Percentiles rank a stretch among this genome's conserved stretches.
Conservation (phyloP, 805 yeast species). For the Wickerhamomyces queroliae region DNA sequence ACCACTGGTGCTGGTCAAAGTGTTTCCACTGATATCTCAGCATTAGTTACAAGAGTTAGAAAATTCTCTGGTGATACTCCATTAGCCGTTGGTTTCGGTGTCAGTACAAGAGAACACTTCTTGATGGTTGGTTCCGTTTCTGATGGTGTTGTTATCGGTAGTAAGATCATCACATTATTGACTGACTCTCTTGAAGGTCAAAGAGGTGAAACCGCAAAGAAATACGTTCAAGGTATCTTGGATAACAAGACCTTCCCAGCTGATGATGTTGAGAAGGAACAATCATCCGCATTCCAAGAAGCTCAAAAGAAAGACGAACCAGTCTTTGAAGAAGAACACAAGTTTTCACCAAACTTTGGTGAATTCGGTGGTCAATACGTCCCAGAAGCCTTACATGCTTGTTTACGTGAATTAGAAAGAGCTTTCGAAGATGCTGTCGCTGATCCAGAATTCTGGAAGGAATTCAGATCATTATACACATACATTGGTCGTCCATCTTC, state of each 20-base stretch:
- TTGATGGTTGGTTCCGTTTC: conserved; percentile 70
- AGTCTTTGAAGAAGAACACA: conserved; percentile 52
- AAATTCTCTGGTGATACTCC: conserved; percentile 72
- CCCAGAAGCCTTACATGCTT: conserved; percentile 92
- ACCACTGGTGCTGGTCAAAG: conserved; percentile 84
- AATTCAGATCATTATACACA: conserved; percentile 74
- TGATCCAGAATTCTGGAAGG: conserved; percentile 92
- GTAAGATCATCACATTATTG: conserved; percentile 68
- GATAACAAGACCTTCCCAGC: conserved; percentile 42
- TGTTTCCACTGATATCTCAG: conserved; percentile 57
- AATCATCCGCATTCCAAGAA: conserved; percentile 16
- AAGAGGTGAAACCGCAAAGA: conserved; percentile 57
- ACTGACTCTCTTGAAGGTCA: conserved; percentile 56
- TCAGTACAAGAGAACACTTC: conserved; percentile 89
- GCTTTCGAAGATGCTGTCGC: conserved; percentile 86
- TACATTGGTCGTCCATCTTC: conserved; percentile 97
- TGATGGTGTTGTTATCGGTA: conserved; percentile 94
- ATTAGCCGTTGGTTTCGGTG: conserved; percentile 96
- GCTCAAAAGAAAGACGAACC: conserved; percentile 22
- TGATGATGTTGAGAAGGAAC: conserved; percentile 24
- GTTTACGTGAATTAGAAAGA: conserved; percentile 81
- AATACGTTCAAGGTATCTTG: conserved; percentile 64
- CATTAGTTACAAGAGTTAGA: conserved; percentile 70
- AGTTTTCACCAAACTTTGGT: conserved; percentile 78
- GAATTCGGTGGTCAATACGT: conserved; percentile 98